Base-by-base conservation (phyloP, 2,329 filamentous ascomycete genomes). In the Didymella pomorum region DNA sequence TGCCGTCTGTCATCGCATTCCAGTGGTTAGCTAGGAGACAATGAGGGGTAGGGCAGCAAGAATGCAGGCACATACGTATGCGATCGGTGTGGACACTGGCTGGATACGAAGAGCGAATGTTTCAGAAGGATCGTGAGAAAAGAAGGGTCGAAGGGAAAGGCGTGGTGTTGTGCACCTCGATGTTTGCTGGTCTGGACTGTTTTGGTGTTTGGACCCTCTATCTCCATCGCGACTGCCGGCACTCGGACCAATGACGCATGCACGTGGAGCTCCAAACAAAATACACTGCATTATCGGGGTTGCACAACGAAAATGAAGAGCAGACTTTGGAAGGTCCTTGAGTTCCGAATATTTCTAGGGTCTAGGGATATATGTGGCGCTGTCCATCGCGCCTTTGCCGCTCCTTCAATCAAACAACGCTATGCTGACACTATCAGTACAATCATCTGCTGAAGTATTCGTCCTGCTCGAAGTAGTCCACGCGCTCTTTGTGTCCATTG, bases 21-120 rank as follows among this genome's bases (percentile, higher is more conserved):
- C 70, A 50, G 58, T 53, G 46, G 71, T 76, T 71, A 76, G 74
- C 72, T 60, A 47, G 64, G 68, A 61, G 66, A 74, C 64, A 51
- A 43, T 33, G 58, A 33, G 49, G 56, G 64, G 56, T 46, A 50
- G 23, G 37, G 33, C 45, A 42, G 46, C 45, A 58, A 54, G 68
- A 74, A 71, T 71, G 58, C 44, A 66, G 56, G 10, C 16, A 70
- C 66, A 37, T 45, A 44, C 37, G 21, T 41, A 49, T n/a, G 16
- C 35, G 33, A 53, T 44, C 11, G 25, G 41, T 14, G 25, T 26
- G 49, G 46, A 31, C 16, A 20, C 47, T 33, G 20, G 21, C 23
- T 37, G 26, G 14, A 39, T 31, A n/a, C 12, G 44, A 46, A 23
- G 47, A 56, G 33, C 25, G 33, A 45, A 23, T 12, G 29, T 41